Conservation (phyloP, 805 yeast species). For the Candida gorgasii region DNA sequence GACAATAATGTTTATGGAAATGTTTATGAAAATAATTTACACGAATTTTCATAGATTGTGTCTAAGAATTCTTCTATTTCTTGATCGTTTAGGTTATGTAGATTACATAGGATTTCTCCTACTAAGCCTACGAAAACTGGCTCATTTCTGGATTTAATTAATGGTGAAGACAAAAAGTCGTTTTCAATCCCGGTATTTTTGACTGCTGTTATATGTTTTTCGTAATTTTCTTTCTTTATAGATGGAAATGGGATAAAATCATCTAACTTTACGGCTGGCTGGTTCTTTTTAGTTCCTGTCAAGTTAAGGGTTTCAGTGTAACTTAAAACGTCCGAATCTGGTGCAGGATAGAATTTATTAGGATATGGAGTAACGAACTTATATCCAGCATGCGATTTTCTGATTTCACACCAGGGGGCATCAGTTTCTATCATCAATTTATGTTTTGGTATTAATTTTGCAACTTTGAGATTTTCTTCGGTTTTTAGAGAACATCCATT, state of each 20-base stretch:
- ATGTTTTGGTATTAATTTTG: conserved; percentile 64
- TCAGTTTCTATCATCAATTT: conserved; percentile 86
- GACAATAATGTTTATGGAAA: not conserved
- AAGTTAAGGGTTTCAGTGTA: conserved; percentile 8
- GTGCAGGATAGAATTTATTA: conserved; percentile 53
- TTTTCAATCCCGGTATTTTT: conserved; percentile 10
- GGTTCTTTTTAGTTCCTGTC: conserved; percentile 17
- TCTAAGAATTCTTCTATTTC: conserved; percentile 37
- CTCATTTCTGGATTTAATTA: conserved; percentile 86
- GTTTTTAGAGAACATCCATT: conserved; percentile 93
- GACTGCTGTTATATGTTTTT: conserved; percentile 27
- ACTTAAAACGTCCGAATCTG: conserved; percentile 7
- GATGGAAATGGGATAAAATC: conserved; percentile 60
- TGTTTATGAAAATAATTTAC: conserved; percentile 25
- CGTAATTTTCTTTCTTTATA: conserved; percentile 64
- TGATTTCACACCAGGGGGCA: conserved; percentile 97
- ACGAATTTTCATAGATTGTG: conserved; percentile 34
- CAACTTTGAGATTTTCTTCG: conserved; percentile 69
- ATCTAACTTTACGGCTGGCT: conserved; percentile 35
- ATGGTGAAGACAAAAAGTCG: conserved; percentile 34
- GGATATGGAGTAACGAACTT: conserved; percentile 57
- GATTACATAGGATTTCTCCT: conserved; percentile 50
- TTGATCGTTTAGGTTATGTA: conserved; percentile 30
- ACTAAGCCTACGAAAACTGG: conserved; percentile 85
- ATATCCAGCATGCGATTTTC: conserved; percentile 78